A percentile compares a stretch with the other conserved stretches of the same genome.
phyloP scores from a whole-genome alignment of 2,329 filamentous ascomycete species.

The Zymoseptoria tritici region DNA sequence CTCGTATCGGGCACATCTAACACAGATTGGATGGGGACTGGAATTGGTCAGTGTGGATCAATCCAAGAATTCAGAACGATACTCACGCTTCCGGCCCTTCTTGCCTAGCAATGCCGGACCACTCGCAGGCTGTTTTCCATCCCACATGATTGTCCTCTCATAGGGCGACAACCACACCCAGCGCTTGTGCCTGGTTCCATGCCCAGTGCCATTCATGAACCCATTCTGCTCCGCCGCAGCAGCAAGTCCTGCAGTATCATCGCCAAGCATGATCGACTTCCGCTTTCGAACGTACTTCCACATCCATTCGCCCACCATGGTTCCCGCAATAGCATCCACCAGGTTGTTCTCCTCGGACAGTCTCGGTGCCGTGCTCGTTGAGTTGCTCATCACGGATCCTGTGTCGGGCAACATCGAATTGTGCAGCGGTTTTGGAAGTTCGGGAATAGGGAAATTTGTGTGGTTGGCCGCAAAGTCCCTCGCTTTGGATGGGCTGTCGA shows the following conservation, averaged over 20 bases:
- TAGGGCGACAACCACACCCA: slow-evolving; percentile 99
- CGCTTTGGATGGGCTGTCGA: slow-evolving; percentile 24
- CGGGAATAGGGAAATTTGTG: slow-evolving; percentile 29
- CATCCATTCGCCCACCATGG: slow-evolving; percentile 98
- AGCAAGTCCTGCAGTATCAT: slow-evolving; percentile 46
- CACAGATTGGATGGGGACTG: slow-evolving; percentile 91
- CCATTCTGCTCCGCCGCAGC: slow-evolving; percentile 50
- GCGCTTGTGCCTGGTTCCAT: slow-evolving; percentile 73
- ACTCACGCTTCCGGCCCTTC: slow-evolving; percentile 86
- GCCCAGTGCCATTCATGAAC: slow-evolving; percentile 57
- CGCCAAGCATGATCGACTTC: slow-evolving; percentile 80
- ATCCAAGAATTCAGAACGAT: slow-evolving; percentile 1
- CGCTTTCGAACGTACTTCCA: slow-evolving; percentile 81
- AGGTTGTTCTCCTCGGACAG: slow-evolving; percentile 50
- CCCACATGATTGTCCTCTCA: slow-evolving; percentile 94
- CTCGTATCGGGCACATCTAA: slow-evolving; percentile 95
- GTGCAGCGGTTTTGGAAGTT: slow-evolving; percentile 25
- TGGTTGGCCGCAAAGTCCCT: background rate
- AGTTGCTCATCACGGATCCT: slow-evolving; percentile 14
- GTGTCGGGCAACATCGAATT: slow-evolving; percentile 14
- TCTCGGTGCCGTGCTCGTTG: slow-evolving; percentile 8
- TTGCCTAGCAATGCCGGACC: slow-evolving; percentile 87
- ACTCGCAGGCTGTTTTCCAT: slow-evolving; percentile 88
- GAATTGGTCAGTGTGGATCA: slow-evolving; percentile 23
- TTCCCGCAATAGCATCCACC: slow-evolving; percentile 93